Evolutionary conservation across 148 eudicot genomes (phyloP).

Genomic region (Persicaria tinctoria): DNA sequence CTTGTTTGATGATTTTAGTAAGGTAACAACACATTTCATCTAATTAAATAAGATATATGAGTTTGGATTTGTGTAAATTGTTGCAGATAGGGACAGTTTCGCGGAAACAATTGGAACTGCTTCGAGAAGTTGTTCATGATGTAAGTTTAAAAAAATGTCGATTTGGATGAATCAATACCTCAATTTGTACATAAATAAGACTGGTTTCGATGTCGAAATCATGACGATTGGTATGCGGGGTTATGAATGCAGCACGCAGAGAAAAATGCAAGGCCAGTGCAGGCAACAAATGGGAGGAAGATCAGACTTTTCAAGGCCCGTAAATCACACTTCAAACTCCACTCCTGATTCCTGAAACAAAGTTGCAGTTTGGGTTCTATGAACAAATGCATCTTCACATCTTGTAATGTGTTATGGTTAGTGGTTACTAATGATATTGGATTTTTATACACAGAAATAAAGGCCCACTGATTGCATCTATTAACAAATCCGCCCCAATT

Average conservation of each 20-base stretch:
- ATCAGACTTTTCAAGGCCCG: conserved; percentile 22
- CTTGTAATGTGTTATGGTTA: no score
- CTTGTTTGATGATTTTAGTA: no score
- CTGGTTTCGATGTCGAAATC: not conserved
- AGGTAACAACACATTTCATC: no score
- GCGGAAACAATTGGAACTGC: conserved; percentile 30
- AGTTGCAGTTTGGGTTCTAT: no score
- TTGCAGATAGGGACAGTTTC: conserved; percentile 49
- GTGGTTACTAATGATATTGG: no score
- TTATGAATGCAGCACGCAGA: conserved; percentile 33
- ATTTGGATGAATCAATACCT: not conserved
- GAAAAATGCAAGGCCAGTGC: conserved; percentile 65
- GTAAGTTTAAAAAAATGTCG: conserved; percentile 28
- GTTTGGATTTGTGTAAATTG: not conserved
- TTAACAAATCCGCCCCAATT: no score
- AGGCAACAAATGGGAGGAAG: conserved; percentile 32
- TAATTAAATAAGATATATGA: not conserved
- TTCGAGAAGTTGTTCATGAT: conserved; percentile 56
- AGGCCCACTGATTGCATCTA: no score
- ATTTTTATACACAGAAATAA: no score
- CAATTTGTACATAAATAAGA: not conserved
- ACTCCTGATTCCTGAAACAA: no score
- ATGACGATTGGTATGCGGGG: not conserved
- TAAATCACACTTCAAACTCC: not conserved
- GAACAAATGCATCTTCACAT: no score